Base-by-base conservation (phyloP, 2,329 filamentous ascomycete species). In the Elsinoe arachidis region DNA sequence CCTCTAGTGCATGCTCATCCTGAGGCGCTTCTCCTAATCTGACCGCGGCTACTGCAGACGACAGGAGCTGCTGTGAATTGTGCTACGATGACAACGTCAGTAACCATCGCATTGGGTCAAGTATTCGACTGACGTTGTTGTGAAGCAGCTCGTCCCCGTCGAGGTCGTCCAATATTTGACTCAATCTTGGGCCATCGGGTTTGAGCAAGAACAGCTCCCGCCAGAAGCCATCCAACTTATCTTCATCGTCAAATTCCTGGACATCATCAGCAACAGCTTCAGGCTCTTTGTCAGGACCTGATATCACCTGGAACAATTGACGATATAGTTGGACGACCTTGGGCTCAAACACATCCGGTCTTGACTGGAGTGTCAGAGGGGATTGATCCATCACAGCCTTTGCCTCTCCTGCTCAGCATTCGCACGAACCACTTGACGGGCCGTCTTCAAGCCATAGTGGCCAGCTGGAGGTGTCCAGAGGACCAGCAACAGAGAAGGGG, bases 251-350 rank as follows among this genome's bases (percentile, higher is more conserved):
- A 56, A 84, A 80, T 62, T 86, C 82, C 74, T 76, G 39, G 2
- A 5, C 11, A n/a, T 1, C 2, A 55, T 59, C 30, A 61, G 60
- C 51, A 51, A 49, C 30, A 14, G 15, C 38, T 33, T 14, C 17
- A 19, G 10, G 21, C 21, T 6, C 23, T 33, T 26, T 30, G 7
- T 7, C 23, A 37, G 15, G 10, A 46, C n/a, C 38, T 44, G 19
- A 49, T 58, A 69, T 58, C 72, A 82, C 80, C 65, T 74, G 75
- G 77, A 97, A 92, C 17, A 97, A 78, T 63, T 82, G 80, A 67
- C 91, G 83, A 73, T 99, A 99, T 54, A 97, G 83, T 71, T 87
- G 81, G 60, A 95, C 87, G 64, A 99, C 88, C 76, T 99, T 99
- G 56, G 88, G 92, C 73, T 95, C 87, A 70, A 99, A 96, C 39